Evolutionary conservation across 1,139 yeast genomes (phyloP).

Genomic region (Candida tropicalis): DNA sequence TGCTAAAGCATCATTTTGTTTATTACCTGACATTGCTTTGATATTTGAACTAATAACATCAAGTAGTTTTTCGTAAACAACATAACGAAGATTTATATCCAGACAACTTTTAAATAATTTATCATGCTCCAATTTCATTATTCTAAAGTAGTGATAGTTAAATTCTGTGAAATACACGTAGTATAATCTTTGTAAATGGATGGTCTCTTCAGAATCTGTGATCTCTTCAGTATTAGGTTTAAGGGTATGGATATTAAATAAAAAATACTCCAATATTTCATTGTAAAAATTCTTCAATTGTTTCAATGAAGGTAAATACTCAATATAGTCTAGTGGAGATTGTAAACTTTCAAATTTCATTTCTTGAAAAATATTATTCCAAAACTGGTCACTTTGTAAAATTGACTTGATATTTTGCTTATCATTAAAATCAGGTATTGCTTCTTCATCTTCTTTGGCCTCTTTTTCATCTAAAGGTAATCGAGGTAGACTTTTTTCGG

Average conservation of each 20-base stretch:
- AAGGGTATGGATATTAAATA: conserved; percentile 20
- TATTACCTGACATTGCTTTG: neutral
- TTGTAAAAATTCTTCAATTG: conserved; percentile 27
- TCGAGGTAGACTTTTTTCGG: neutral
- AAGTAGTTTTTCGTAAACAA: conserved; percentile 16
- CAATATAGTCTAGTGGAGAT: conserved; percentile 25
- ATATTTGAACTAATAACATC: conserved; percentile 18
- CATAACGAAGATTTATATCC: neutral
- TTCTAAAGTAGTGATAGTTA: conserved; percentile 27
- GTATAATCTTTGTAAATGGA: conserved; percentile 20
- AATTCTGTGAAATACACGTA: conserved; percentile 31
- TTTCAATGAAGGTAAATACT: conserved; percentile 32
- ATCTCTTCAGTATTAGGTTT: conserved; percentile 18
- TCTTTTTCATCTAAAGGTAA: neutral
- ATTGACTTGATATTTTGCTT: conserved; percentile 11
- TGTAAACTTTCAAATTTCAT: conserved; percentile 28
- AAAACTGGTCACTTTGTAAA: conserved; percentile 28
- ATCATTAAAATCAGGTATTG: neutral
- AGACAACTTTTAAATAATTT: conserved; percentile 14
- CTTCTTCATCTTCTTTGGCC: conserved; percentile 2
- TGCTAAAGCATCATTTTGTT: conserved; percentile 3
- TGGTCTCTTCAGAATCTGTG: conserved; percentile 20
- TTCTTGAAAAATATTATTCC: conserved; percentile 40
- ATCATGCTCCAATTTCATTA: conserved; percentile 26
- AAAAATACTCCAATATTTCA: conserved; percentile 33